Evolutionary conservation across 73 alveolate species (phyloP), one percentile per base, ranked within the genome.

Genomic region (Paramecium sonneborni): DNA sequence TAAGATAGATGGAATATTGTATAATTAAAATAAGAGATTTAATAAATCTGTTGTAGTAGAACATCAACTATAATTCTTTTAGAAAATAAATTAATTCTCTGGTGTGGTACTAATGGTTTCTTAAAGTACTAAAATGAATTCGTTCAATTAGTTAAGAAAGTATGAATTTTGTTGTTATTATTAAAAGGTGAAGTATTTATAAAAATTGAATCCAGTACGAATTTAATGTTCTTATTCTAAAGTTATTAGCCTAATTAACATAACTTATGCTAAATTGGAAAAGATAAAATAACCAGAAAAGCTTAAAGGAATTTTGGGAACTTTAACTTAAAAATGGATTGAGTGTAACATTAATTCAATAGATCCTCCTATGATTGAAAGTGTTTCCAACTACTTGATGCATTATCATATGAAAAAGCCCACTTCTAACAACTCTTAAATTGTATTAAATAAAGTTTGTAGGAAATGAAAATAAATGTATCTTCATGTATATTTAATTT

Each of bases 351-450:
- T 74, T 9, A 74, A 74, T 37, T 74, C 87, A 0, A 74, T 74
- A 37, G 87, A 74, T 20, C 87, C 87, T n/a, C 87, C 87, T 5
- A 34, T 21, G 56, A 74, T 74, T 0, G 87, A 74, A 15, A 74
- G 87, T 74, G 58, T 74, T 1, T 74, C 87, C 5, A 74, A 74
- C n/a, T 74, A 37, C 32, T 39, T 74, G 34, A 74, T 74, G 55
- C 37, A 74, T 74, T 21, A 74, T 74, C 87, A 74, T 18, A 74
- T 74, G 87, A 74, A 74, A 74, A 74, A 74, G 58, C 12, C 28
- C 15, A 67, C 14, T 4, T 52, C 9, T 52, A 52, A 18, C 32
- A 52, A 52, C 34, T 18, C 68, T 2, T 52, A 52, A 52, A 52
- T 52, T 52, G 68, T 52, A 52, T 0, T 52, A 52, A 52, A 52